Evolutionary conservation across 768 basidiomycete genomes (phyloP).

Genomic region (Mycena haematopus): DNA sequence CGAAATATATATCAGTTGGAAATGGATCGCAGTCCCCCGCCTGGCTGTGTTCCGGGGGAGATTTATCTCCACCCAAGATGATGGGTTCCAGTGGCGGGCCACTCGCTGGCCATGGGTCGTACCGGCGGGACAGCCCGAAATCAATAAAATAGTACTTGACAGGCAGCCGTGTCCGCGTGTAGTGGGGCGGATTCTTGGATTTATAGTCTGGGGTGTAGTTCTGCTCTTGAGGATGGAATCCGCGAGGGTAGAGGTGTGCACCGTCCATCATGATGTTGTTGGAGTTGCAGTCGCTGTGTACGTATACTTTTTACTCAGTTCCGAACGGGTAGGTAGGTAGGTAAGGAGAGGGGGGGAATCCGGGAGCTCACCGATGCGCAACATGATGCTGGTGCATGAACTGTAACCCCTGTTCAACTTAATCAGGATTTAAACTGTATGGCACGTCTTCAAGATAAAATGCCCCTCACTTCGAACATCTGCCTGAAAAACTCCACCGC

Average conservation of each 20-base stretch:
- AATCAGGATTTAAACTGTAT: no score
- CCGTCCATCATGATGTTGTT: conserved; percentile 47
- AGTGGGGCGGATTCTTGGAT: conserved; percentile 21
- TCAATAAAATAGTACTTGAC: conserved; percentile 47
- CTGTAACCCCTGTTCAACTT: conserved; percentile 31
- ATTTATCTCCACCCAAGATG: conserved; percentile 49
- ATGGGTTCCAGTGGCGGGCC: conserved; percentile 35
- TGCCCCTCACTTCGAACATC: conserved; percentile 41
- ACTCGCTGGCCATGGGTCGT: conserved; percentile 34
- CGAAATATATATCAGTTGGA: conserved; percentile 49
- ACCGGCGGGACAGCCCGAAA: conserved; percentile 43
- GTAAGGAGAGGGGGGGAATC: background rate
- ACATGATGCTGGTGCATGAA: conserved; percentile 41
- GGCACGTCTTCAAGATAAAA: background rate
- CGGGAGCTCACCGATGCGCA: conserved; percentile 39
- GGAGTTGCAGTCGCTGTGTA: conserved; percentile 29
- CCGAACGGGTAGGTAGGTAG: no score
- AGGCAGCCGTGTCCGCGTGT: conserved; percentile 37
- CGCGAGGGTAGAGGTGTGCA: conserved; percentile 32
- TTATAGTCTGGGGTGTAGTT: conserved; percentile 26
- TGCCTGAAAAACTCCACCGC: conserved; percentile 41
- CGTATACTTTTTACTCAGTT: no score
- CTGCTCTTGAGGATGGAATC: conserved; percentile 34
- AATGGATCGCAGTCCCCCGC: conserved; percentile 43
- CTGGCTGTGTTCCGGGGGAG: conserved; percentile 44